phyloP scores from a whole-genome alignment of 371 early-diverging fungal species.

The Apophysomyces trapeziformis region DNA sequence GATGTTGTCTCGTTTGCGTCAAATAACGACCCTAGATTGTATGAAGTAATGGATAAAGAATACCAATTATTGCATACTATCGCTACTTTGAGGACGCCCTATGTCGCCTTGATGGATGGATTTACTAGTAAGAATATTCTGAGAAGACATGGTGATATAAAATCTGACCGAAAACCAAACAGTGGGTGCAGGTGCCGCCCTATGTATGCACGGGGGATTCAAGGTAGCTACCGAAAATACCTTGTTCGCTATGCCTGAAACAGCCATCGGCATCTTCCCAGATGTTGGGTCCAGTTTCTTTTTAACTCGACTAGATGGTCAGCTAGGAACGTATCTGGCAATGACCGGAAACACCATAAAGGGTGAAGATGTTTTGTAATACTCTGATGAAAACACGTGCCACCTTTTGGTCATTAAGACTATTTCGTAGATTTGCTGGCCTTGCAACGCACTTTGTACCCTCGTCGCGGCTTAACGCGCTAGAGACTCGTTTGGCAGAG shows the following conservation, averaged over 20 bases:
- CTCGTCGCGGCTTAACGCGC: conserved; percentile 67
- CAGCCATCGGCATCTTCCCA: conserved; percentile 87
- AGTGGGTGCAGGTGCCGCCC: conserved; percentile 93
- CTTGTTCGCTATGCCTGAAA: conserved; percentile 89
- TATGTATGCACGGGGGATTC: conserved; percentile 89
- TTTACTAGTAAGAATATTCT: conserved; percentile 67
- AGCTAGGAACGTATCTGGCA: conserved; percentile 83
- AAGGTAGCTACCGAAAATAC: conserved; percentile 88
- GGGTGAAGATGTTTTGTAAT: conserved; percentile 80
- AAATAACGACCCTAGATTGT: neutral
- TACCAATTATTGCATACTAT: conserved; percentile 34
- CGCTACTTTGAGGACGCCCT: conserved; percentile 77
- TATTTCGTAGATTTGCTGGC: conserved; percentile 68
- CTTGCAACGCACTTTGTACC: conserved; percentile 93
- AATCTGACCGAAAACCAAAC: neutral
- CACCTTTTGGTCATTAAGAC: conserved; percentile 36
- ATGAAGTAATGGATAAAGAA: neutral
- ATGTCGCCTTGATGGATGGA: conserved; percentile 84
- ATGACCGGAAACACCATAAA: conserved; percentile 76
- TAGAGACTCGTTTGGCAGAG: conserved; percentile 77
- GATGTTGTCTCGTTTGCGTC: neutral
- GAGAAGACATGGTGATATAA: too few species aligned
- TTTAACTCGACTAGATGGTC: conserved; percentile 82
- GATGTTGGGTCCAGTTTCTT: conserved; percentile 92
- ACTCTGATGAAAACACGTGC: too few species aligned